Base-by-base conservation (phyloP, 2,329 filamentous ascomycete species). In the Alternaria dauci region DNA sequence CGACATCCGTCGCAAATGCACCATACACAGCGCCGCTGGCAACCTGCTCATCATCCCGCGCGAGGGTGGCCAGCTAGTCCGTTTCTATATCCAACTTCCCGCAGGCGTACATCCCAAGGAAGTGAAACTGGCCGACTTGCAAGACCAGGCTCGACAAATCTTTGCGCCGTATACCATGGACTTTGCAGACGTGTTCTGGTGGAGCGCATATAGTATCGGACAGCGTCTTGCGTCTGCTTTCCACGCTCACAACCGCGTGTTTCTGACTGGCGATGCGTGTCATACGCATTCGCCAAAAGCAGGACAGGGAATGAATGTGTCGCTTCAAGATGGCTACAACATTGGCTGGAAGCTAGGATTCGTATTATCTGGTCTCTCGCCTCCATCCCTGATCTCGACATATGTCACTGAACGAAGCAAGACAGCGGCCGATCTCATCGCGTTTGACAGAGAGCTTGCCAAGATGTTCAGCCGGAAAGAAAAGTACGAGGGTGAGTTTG, bases 171-270 rank as follows among this genome's bases (percentile, higher is more conserved):
- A 87, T 57, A 61, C 69, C 0, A 79, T 89, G 62, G 83, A 87
- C 0, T 82, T 87, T 52, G 80, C 81, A 1, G 82, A 84, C 55
- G 88, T 86, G 81, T 89, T 77, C 18, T 92, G 90, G 89, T 92
- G 91, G 79, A 89, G 89, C 46, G 87, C 88, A 43, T 92, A 91
- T 73, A 85, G 88, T 67, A 88, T 91, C 58, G 88, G 89, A 11
- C 89, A 91, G 79, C 86, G 91, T 18, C 85, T 93, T 23, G 91
- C 90, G 2, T 87, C 87, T 66, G 84, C 86, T 47, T 93, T 93
- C 79, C 85, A 87, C 66, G 87, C 90, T 69, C 82, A 85, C 47
- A 80, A 87, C 61, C 84, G 87, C 16, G 85, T 90, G n/a, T 92
- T 92, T 74, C 81, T 92, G 39, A 87, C 88, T 12, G 89, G 89